phyloP scores from a whole-genome alignment of 352 stramenopile genomes.

The Globisporangium solare region DNA sequence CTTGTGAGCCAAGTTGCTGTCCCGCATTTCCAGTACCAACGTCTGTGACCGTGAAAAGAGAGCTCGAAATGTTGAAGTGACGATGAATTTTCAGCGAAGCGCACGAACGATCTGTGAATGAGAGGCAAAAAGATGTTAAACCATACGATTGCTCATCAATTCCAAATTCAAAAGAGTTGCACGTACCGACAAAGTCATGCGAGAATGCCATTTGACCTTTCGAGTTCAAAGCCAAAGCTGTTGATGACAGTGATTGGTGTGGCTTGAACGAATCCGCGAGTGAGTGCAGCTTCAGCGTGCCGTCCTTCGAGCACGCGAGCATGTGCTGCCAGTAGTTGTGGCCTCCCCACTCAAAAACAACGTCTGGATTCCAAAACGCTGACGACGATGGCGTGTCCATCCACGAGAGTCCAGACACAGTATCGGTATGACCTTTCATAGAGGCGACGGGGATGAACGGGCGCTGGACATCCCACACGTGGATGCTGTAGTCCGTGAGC shows the following conservation, averaged over 20 bases:
- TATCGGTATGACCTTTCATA: constrained; percentile 82
- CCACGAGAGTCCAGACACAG: constrained; percentile 81
- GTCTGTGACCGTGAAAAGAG: constrained; percentile 67
- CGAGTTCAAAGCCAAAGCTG: constrained; percentile 73
- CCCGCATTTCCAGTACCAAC: neutral
- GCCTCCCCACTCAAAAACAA: constrained; percentile 50
- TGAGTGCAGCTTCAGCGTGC: constrained; percentile 82
- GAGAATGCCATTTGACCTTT: constrained; percentile 79
- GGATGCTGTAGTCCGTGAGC: constrained; percentile 84
- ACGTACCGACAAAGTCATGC: constrained; percentile 75
- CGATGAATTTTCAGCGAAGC: constrained; percentile 79
- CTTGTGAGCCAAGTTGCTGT: constrained; percentile 16
- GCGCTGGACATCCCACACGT: constrained; percentile 82
- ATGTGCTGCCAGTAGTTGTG: constrained; percentile 86
- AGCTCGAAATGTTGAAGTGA: constrained; percentile 49
- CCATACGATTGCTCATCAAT: too few relatives aligned
- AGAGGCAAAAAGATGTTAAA: neutral
- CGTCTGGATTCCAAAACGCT: constrained; percentile 21
- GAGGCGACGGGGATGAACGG: constrained; percentile 82
- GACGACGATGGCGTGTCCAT: constrained; percentile 65
- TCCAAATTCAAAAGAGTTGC: neutral
- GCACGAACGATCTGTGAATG: constrained; percentile 66
- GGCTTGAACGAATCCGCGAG: constrained; percentile 81
- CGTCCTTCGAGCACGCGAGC: constrained; percentile 85
- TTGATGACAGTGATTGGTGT: constrained; percentile 69